Percentiles rank a stretch among this genome's conserved stretches.
Conservation (phyloP, 306 rosid genomes). For the Cyamopsis tetragonoloba region DNA sequence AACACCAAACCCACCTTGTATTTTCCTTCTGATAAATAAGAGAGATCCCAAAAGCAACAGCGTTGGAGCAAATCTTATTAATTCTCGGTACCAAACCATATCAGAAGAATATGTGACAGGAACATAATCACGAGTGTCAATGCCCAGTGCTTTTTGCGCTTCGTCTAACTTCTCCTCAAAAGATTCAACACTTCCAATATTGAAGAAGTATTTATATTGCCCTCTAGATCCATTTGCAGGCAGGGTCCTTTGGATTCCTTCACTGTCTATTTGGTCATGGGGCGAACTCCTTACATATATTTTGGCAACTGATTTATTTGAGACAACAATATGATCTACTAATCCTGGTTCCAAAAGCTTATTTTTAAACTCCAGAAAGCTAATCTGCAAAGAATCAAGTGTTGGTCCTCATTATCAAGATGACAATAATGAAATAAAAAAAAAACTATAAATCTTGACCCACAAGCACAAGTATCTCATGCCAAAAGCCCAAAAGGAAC, state of each 20-base stretch:
- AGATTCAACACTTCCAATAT: slow-evolving; percentile 90
- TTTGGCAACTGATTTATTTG: slow-evolving; percentile 94
- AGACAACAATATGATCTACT: slow-evolving; percentile 83
- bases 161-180: slow-evolving; percentile 98
- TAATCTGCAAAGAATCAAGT: slow-evolving; percentile 64
- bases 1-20: slow-evolving; percentile 86
- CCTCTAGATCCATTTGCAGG: slow-evolving; percentile 49
- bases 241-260: slow-evolving; percentile 56
- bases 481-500: slow-evolving; percentile 12
- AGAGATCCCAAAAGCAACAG: slow-evolving; percentile 66
- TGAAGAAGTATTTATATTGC: slow-evolving; percentile 73
- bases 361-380: slow-evolving; percentile 94
- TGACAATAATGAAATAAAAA: neutral
- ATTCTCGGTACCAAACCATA: slow-evolving; percentile 69
- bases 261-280: slow-evolving; percentile 50
- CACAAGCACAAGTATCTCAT: neutral
- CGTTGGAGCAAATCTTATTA: slow-evolving; percentile 75
- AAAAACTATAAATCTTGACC: slow-evolving; percentile 14
- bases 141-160: slow-evolving; percentile 80
- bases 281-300: slow-evolving; percentile 71
- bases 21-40: slow-evolving; percentile 59
- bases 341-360: slow-evolving; percentile 91
- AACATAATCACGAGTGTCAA: slow-evolving; percentile 76
- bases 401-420: slow-evolving; percentile 8
- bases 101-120: slow-evolving; percentile 86